Evolutionary conservation across 108 stramenopile genomes (phyloP), one percentile per base, ranked within the genome.

Genomic region (Pinguiococcus pyrenoidosus): DNA sequence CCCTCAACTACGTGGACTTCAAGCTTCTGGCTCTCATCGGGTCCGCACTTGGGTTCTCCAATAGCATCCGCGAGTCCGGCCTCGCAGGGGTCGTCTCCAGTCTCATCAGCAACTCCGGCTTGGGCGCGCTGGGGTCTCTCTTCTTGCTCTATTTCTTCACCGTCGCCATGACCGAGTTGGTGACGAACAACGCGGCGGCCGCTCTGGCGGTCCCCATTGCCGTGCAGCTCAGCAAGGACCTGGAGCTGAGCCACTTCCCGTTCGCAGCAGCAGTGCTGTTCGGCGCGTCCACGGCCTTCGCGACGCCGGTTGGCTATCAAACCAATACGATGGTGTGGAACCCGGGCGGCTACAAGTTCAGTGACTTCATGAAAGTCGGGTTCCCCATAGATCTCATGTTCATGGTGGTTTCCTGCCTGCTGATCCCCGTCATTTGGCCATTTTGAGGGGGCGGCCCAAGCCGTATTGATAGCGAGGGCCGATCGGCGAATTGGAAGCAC

Each of bases 241-340:
- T 65, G 10, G 44, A 45, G 10, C 60, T 59, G 2, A 43, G 53
- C 21, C 29, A 59, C 42, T 64, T 59, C 17, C 65, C 65, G 5
- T 66, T 66, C 47, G 52, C 59, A 12, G 8, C 64, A n/a, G 56
- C 37, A 23, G 65, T 66, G 32, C 26, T 66, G 54, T 41, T 57
- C 23, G 59, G 54, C 1, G 43, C 62, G 1, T 34, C 56, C 6
- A 22, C 48, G 13, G 41, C 23, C 34, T 66, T 66, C 25, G 64
- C 64, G 46, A 63, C 62, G n/a, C 66, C 66, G 4, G 64, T 67
- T 17, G 66, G 44, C 20, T 61, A 67, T 45, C 62, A 63, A 49
- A 67, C 66, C 7, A 62, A 67, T 46, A 56, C 62, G 22, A 58
- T 67, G 38, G 62, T 64, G 0, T 67, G 64, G 64, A 54, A 55